phyloP scores from a whole-genome alignment of 2,329 filamentous ascomycete genomes.

The Diaporthe australafricana region DNA sequence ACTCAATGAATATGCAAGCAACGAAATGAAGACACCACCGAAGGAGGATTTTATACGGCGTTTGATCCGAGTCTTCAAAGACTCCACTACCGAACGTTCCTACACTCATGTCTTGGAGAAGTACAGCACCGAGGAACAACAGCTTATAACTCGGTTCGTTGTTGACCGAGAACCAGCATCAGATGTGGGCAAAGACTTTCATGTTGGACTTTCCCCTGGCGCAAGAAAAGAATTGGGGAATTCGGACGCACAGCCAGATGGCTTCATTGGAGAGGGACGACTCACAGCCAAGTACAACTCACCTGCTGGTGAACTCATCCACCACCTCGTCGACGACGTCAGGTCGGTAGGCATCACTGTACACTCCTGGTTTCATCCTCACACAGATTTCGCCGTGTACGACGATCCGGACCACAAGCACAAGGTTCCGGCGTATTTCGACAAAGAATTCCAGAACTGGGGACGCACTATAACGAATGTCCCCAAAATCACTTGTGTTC shows the following conservation, averaged over 20 bases:
- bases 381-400: neutral
- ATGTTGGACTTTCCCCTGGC: neutral
- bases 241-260: neutral
- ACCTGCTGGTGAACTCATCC: neutral
- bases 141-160: neutral
- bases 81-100: neutral
- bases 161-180: neutral
- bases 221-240: neutral
- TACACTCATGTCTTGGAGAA: neutral
- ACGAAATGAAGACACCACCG: neutral
- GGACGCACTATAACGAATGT: conserved; percentile 52
- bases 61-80: neutral
- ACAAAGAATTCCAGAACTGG: conserved; percentile 55
- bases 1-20: neutral
- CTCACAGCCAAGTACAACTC: neutral
- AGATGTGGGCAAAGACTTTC: neutral
- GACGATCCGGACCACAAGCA: neutral
- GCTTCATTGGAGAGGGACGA: neutral
- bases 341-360: neutral
- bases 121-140: neutral
- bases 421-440: conserved; percentile 13
- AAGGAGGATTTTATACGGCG: neutral
- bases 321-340: neutral
- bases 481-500: conserved; percentile 54
- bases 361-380: neutral